Base-by-base conservation (phyloP, 2,329 filamentous ascomycete species). In the Paramyrothecium sp. region DNA sequence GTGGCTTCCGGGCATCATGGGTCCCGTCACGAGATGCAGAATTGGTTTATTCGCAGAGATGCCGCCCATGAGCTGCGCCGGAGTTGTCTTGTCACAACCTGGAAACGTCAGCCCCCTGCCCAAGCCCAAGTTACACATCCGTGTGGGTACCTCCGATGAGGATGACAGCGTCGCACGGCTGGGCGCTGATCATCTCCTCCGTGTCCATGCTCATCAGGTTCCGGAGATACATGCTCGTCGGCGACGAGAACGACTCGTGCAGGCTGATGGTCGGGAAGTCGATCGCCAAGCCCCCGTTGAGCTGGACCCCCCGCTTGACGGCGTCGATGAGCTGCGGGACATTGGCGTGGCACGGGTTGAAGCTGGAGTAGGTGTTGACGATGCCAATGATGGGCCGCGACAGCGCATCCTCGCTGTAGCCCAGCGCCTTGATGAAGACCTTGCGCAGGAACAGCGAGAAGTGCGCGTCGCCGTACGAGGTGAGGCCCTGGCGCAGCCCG, bases 161-260 rank as follows among this genome's bases (percentile, higher is more conserved):
- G 16, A 89, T 80, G 11, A 85, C 84, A 0, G 86, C 84, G 71
- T 92, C 89, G 17, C 89, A 78, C 1, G 89, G 89, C 70, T 91
- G 89, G 0, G 88, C 88, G 48, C 77, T 77, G 54, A 91, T 86
- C 89, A 91, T 91, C 74, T 91, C 89, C 69, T 91, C 89, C 0
- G 89, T 91, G 66, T 91, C 89, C 86, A 91, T 90, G 62, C 85
- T 88, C 89, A 92, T 91, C 56, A 91, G 66, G 61, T 91, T 91
- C 33, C 89, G 73, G 51, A 91, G 67, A 56, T 86, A 91, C 89
- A 92, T 91, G 73, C 88, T 90, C 4, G 89, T 91, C 2, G 89
- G 89, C 49, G 81, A 77, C 0, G 88, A 79, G 67, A 92, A 91
- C 3, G 78, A 82, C 76, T 91, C 89, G 62, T 89, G 85, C 1